phyloP scores from a whole-genome alignment of 306 rosid species.

The Phaseolus lunatus region DNA sequence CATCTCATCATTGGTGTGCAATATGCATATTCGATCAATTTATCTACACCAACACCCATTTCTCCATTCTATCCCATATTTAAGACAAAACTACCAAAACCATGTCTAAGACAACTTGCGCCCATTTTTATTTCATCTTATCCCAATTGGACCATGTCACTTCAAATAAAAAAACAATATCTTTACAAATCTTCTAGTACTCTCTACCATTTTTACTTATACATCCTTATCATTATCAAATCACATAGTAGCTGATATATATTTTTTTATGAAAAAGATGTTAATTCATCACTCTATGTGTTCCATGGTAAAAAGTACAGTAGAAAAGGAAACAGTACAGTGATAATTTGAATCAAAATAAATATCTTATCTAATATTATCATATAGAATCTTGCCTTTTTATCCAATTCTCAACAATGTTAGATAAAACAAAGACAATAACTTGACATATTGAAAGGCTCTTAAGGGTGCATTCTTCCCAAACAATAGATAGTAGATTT shows the following conservation, averaged over 20 bases:
- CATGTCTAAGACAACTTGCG: constrained; percentile 13
- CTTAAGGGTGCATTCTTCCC: background rate
- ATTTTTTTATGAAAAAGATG: background rate
- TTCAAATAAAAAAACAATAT: background rate
- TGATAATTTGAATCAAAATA: background rate
- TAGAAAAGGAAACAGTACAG: background rate
- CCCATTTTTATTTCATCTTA: background rate
- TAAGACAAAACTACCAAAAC: constrained; percentile 23
- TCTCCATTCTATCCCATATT: background rate
- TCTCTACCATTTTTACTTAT: background rate
- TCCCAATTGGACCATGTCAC: background rate
- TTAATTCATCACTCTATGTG: background rate
- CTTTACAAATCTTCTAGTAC: background rate
- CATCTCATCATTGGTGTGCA: constrained; percentile 29
- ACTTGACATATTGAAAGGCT: background rate
- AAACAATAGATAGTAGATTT: background rate
- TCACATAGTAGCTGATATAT: background rate
- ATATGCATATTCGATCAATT: background rate
- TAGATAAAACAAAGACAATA: background rate
- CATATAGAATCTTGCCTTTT: too few relatives aligned
- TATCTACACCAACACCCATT: background rate
- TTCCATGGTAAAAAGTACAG: background rate
- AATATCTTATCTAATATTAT: background rate
- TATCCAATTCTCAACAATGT: background rate
- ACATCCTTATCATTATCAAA: background rate